Evolutionary conservation across 75 land plant genomes (phyloP).

Genomic region (Sequoiadendron giganteum): DNA sequence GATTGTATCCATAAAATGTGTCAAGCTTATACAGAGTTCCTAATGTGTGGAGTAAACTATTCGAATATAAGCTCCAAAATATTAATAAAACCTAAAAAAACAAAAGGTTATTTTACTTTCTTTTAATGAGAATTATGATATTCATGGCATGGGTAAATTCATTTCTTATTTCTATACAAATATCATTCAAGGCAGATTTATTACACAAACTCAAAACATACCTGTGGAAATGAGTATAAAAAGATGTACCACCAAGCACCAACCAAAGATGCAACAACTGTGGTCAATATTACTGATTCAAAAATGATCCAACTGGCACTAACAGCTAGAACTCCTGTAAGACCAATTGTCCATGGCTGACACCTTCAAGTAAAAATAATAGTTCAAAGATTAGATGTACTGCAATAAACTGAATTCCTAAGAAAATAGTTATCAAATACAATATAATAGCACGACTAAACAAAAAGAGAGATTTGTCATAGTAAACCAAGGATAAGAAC

Average conservation of each 20-base stretch:
- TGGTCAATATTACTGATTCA: slow-evolving; percentile 51
- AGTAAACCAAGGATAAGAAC: not conserved
- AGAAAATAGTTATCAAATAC: not conserved
- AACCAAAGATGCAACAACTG: slow-evolving; percentile 33
- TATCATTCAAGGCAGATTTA: not conserved
- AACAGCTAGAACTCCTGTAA: slow-evolving; percentile 58
- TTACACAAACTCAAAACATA: slow-evolving; percentile 18
- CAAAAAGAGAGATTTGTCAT: not conserved
- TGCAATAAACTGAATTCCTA: not conserved
- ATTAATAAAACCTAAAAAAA: not conserved
- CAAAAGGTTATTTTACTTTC: not conserved
- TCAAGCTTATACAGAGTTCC: not conserved
- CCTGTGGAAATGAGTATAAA: slow-evolving; percentile 92
- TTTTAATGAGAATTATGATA: not conserved
- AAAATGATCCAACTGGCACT: slow-evolving; percentile 62
- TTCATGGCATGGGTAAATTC: not conserved
- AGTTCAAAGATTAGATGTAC: slow-evolving; percentile 1
- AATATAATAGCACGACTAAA: not conserved
- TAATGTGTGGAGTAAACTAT: not conserved
- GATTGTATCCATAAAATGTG: not conserved
- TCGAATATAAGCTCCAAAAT: not conserved
- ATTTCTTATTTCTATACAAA: not conserved
- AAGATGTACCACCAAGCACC: slow-evolving; percentile 92
- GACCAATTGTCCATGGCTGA: slow-evolving; percentile 92
- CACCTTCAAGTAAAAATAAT: slow-evolving; percentile 58